Percentiles rank a stretch among this genome's conserved stretches.
Conservation (phyloP, 2,329 filamentous ascomycete genomes). For the Laburnicola sp. region DNA sequence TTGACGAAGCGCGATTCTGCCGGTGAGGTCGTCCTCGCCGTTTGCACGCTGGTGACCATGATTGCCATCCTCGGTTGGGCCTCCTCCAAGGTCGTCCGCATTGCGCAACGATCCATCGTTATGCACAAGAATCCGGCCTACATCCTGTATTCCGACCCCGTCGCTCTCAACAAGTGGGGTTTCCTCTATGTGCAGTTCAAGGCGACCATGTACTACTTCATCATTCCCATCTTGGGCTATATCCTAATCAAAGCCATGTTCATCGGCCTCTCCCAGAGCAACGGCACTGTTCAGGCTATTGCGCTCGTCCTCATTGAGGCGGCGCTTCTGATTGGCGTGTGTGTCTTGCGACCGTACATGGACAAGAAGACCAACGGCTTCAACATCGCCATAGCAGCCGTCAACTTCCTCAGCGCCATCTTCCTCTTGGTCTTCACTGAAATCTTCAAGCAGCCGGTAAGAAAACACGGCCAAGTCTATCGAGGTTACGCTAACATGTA, state of each 20-base stretch:
- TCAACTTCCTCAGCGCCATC: slow-evolving; percentile 90
- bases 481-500: slow-evolving; percentile 17
- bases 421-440: slow-evolving; percentile 87
- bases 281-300: slow-evolving; percentile 74
- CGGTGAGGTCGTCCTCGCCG: slow-evolving; percentile 81
- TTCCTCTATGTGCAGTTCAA: slow-evolving; percentile 98
- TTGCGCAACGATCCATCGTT: slow-evolving; percentile 82
- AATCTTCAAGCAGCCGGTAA: slow-evolving; percentile 78
- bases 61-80: slow-evolving; percentile 79
- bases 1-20: slow-evolving; percentile 83
- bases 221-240: slow-evolving; percentile 77
- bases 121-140: slow-evolving; percentile 98
- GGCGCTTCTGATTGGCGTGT: slow-evolving; percentile 72
- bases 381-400: slow-evolving; percentile 86
- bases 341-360: slow-evolving; percentile 91
- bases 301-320: slow-evolving; percentile 83
- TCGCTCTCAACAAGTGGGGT: slow-evolving; percentile 94
- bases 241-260: slow-evolving; percentile 87
- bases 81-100: slow-evolving; percentile 82
- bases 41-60: slow-evolving; percentile 87
- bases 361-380: slow-evolving; percentile 97
- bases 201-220: slow-evolving; percentile 93
- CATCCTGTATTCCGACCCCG: slow-evolving; percentile 94
- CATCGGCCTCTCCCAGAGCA: slow-evolving; percentile 76
- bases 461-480: slow-evolving; percentile 26